These are phyloP conservation scores for Sphagnum contortum DNA, from an alignment of 225 moss, liverwort and hornwort species.

Conservation along the genomic window DNA sequence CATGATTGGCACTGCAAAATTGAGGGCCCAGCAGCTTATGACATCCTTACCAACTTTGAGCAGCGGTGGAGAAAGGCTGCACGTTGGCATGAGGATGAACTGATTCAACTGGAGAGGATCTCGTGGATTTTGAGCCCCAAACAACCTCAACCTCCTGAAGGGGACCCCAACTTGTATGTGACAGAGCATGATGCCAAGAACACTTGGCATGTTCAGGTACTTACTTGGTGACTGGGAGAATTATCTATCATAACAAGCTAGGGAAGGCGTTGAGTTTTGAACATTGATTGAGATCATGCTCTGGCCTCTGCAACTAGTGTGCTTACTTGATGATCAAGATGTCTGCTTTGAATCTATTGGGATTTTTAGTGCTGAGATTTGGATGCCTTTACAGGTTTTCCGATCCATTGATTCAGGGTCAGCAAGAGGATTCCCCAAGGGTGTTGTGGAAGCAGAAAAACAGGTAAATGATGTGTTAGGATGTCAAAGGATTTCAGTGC, in stretches of 20 bases:
- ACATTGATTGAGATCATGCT: too few species aligned
- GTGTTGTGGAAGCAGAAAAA: conserved; percentile 38
- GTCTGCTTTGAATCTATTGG: too few species aligned
- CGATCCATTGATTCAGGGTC: conserved; percentile 88
- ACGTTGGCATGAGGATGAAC: conserved; percentile 52
- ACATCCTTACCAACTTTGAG: conserved; percentile 79
- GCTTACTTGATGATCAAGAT: too few species aligned
- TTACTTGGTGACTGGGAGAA: neutral
- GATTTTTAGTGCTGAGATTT: neutral
- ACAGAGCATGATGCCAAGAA: conserved; percentile 60
- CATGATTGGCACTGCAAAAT: conserved; percentile 88
- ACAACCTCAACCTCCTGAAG: conserved; percentile 24
- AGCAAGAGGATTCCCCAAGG: conserved; percentile 60
- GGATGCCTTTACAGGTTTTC: conserved; percentile 38
- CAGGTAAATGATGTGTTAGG: conserved; percentile 22
- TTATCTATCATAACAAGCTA: neutral
- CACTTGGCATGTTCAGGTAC: conserved; percentile 66
- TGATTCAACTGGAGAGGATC: conserved; percentile 62
- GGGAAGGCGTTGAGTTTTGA: too few species aligned
- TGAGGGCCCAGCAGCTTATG: conserved; percentile 86
- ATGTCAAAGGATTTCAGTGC: too few species aligned
- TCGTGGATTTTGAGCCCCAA: conserved; percentile 80
- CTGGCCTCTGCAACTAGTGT: too few species aligned
- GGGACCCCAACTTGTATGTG: conserved; percentile 61
- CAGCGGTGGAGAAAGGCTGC: conserved; percentile 78